These are phyloP conservation scores for Trypanosoma cruzi DNA, from an alignment of 208 protist genomes.

Conservation along the genomic window DNA sequence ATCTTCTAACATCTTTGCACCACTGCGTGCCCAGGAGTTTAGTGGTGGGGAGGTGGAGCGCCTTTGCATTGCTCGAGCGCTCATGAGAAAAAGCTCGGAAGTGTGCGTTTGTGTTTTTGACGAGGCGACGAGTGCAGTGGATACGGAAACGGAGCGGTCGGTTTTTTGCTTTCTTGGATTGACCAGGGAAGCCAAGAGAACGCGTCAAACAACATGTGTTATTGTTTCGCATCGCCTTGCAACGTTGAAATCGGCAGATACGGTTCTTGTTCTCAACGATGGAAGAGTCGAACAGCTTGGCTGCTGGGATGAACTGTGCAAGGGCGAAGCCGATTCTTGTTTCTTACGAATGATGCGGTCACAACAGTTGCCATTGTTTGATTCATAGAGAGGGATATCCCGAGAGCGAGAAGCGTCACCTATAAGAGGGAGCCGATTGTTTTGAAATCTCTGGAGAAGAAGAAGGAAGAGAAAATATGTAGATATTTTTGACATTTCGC, in stretches of 20 bases:
- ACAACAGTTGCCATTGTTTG: constrained; percentile 1
- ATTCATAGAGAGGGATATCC: neutral
- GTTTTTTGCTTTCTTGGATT: constrained; percentile 30
- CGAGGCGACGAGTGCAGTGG: constrained; percentile 69
- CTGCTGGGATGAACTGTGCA: constrained; percentile 49
- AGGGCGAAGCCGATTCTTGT: constrained; percentile 8
- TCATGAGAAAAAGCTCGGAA: constrained; percentile 33
- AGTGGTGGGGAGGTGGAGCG: constrained; percentile 77
- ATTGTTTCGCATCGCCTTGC: constrained; percentile 70
- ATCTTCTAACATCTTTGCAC: constrained; percentile 33
- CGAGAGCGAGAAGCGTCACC: no score
- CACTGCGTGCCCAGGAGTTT: constrained; percentile 34
- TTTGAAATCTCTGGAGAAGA: no score
- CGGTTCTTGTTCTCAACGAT: constrained; percentile 63
- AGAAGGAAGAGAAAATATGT: no score
- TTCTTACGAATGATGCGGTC: constrained; percentile 17
- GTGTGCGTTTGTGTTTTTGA: constrained; percentile 56
- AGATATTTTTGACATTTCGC: no score
- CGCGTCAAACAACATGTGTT: constrained; percentile 27
- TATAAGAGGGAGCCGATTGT: no score
- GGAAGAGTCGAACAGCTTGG: constrained; percentile 60
- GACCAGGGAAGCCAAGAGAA: neutral
- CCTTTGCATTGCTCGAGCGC: constrained; percentile 56
- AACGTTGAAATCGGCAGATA: constrained; percentile 45
- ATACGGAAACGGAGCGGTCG: constrained; percentile 54